Percentiles rank a stretch among this genome's conserved stretches.
phyloP scores from a whole-genome alignment of 2,329 filamentous ascomycete species.

The Pseudonectria buxi region DNA sequence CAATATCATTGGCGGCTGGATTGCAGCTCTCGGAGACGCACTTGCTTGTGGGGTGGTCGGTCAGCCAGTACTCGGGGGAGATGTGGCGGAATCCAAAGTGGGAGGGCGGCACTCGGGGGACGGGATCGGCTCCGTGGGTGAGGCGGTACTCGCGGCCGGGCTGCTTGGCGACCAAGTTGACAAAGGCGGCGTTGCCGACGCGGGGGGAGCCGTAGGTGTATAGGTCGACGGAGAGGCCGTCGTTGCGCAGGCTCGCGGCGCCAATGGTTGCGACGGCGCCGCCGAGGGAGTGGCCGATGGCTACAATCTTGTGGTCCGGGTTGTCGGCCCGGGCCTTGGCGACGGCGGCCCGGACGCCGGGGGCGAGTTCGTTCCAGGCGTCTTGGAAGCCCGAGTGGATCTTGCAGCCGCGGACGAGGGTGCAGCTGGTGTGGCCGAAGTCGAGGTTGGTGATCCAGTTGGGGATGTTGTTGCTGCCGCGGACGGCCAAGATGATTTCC shows the following conservation, averaged over 20 bases:
- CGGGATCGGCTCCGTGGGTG: conserved; percentile 60
- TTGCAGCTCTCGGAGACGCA: conserved; percentile 24
- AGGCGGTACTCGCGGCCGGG: conserved; percentile 52
- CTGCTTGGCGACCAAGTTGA: conserved; percentile 47
- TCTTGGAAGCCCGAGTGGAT: conserved; percentile 52
- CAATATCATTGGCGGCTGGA: conserved; percentile 29
- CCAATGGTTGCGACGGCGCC: conserved; percentile 57
- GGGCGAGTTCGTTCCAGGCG: conserved; percentile 50
- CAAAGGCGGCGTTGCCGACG: conserved; percentile 51
- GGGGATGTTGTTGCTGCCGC: conserved; percentile 50
- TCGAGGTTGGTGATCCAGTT: conserved; percentile 56
- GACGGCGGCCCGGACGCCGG: conserved; percentile 36
- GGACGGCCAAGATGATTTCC: conserved; percentile 54
- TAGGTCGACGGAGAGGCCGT: conserved; percentile 42
- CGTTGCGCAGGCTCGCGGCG: conserved; percentile 46
- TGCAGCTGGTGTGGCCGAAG: conserved; percentile 24
- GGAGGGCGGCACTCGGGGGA: conserved; percentile 60
- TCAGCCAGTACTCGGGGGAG: conserved; percentile 63
- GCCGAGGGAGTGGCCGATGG: conserved; percentile 65
- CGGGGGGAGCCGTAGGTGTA: conserved; percentile 64
- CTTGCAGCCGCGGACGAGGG: conserved; percentile 36
- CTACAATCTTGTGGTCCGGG: conserved; percentile 47
- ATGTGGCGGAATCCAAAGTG: conserved; percentile 57
- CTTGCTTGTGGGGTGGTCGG: conserved; percentile 26
- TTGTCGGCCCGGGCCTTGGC: conserved; percentile 35